Conservation (phyloP, 2,329 filamentous ascomycete species). For the Cordyceps farinosa region DNA sequence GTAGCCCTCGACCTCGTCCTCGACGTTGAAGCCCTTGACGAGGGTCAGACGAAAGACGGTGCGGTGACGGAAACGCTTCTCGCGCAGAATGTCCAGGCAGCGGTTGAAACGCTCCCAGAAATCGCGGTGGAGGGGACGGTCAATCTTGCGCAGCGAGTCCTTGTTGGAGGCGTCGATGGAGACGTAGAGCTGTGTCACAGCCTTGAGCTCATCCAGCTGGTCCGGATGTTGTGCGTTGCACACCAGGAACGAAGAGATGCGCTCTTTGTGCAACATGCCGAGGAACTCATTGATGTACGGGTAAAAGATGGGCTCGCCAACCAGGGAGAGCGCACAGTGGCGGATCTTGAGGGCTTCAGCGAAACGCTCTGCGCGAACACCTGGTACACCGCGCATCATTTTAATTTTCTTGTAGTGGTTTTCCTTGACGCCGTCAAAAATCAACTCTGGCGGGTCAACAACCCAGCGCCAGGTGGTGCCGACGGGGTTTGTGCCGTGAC, state of each 20-base stretch:
- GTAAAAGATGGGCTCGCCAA: constrained; percentile 98
- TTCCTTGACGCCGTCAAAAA: constrained; percentile 85
- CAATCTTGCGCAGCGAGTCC: constrained; percentile 82
- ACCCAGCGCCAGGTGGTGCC: constrained; percentile 97
- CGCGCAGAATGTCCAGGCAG: constrained; percentile 83
- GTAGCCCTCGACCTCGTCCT: constrained; percentile 88
- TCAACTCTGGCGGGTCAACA: constrained; percentile 83
- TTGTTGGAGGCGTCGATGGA: constrained; percentile 92
- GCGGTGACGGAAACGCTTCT: constrained; percentile 78
- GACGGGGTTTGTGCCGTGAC: constrained; percentile 94
- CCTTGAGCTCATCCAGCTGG: constrained; percentile 74
- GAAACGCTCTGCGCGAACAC: constrained; percentile 86
- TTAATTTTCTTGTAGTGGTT: constrained; percentile 98
- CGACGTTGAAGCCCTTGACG: constrained; percentile 97
- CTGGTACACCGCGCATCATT: constrained; percentile 90
- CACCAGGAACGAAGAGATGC: constrained; percentile 90
- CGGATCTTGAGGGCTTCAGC: constrained; percentile 89
- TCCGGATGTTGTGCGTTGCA: constrained; percentile 97
- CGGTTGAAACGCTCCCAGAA: constrained; percentile 96
- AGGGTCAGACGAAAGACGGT: constrained; percentile 94
- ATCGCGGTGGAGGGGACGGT: constrained; percentile 87
- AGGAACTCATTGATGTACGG: constrained; percentile 94
- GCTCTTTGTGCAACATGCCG: constrained; percentile 74
- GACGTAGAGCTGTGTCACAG: constrained; percentile 93
- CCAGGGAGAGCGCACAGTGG: constrained; percentile 87